Base-by-base conservation (phyloP, 2,329 filamentous ascomycete genomes). In the Colletotrichum sp. region DNA sequence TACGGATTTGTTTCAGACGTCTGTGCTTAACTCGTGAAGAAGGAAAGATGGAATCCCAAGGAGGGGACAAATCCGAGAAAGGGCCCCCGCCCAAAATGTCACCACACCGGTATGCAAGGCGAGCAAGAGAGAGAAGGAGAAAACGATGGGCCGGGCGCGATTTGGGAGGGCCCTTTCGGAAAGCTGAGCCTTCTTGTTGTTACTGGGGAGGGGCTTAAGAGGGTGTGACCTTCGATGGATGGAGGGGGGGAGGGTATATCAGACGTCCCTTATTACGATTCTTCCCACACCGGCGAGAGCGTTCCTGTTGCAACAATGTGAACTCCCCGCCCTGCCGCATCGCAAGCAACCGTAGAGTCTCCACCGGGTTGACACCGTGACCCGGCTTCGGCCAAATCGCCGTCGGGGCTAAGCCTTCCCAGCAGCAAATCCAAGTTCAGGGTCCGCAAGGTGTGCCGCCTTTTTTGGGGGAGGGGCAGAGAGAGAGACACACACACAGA, bases 281-380 rank as follows among this genome's bases (percentile, higher is more conserved):
- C 16, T 32, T 39, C 24, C 49, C 34, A 30, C 49, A 55, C 62
- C 57, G 57, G 67, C 72, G 69, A 62, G 21, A 72, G 55, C 32
- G 67, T n/a, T 32, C 26, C 67, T 70, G 67, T 70, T 70, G 57
- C 57, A 49, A 70, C 67, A 24, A 36, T 36, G 15, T 36, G 15
- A 36, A n/a, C 64, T 76, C 73, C 36, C 73, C 73, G 63, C 69
- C 69, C 55, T 68, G 36, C 72, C 68, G 55, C 68, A 72, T 63
- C 39, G 26, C 52, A 63, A 49, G 39, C 39, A 49, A 49, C 39
- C 39, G 9, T 15, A 57, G 5, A 16, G 39, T 68, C 69, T 34
- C 73, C 73, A 76, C 69, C 55, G 8, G 26, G 13, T 67, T 64
- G 63, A 55, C 73, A 72, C 63, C 32, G 63, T 59, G 57, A 76